A percentile compares a stretch with the other conserved stretches of the same genome.
Evolutionary conservation across 371 early-diverging fungal genomes (phyloP).

Genomic region (Gilbertella persicaria): DNA sequence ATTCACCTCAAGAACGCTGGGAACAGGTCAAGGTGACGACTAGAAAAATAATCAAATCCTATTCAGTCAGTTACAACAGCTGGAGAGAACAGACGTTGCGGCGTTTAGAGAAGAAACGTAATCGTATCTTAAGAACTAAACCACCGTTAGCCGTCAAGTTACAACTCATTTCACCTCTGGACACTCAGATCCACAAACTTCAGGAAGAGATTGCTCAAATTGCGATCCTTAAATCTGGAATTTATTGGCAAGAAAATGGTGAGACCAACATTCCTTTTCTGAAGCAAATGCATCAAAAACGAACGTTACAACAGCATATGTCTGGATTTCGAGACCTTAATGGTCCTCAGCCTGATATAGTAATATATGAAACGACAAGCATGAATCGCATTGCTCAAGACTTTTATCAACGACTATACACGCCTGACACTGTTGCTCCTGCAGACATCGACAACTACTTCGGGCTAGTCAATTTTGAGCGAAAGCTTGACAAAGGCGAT

Average conservation of each 20-base stretch:
- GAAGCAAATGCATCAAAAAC: background rate
- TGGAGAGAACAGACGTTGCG: background rate
- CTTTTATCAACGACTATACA: background rate
- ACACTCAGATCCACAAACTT: background rate
- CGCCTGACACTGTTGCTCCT: background rate
- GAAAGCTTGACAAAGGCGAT: too few species aligned
- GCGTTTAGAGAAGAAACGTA: background rate
- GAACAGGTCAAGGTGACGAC: constrained; percentile 6
- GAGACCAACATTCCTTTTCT: background rate
- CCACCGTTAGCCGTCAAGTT: background rate
- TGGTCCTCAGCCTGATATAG: too few species aligned
- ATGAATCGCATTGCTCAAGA: background rate
- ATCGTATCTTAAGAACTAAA: background rate
- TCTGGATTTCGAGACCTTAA: too few species aligned
- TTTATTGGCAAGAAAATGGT: background rate
- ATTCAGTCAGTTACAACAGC: background rate
- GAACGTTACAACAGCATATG: background rate
- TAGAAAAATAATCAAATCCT: background rate
- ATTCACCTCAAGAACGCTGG: background rate
- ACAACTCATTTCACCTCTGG: background rate
- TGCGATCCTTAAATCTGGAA: background rate
- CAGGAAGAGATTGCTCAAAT: background rate
- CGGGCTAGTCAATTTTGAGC: too few species aligned
- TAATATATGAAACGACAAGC: too few species aligned
- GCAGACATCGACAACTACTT: too few species aligned